Percentiles rank a stretch among this genome's conserved stretches.
phyloP scores from a whole-genome alignment of 345 rosid species.

The Arabidopsis thaliana region DNA sequence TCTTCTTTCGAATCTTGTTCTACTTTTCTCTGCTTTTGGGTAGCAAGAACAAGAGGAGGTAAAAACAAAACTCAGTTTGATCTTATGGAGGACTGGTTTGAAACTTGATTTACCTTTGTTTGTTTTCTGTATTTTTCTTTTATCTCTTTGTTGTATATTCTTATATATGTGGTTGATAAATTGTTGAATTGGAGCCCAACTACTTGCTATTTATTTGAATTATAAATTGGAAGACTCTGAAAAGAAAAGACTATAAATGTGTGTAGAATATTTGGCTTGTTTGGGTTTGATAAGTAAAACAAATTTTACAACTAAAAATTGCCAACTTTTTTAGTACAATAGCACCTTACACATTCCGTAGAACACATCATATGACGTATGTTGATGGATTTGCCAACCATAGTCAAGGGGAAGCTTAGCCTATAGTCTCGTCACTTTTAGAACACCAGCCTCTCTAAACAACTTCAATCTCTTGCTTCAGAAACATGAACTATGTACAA shows the following conservation, averaged over 20 bases:
- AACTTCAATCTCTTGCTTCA: slow-evolving; percentile 3
- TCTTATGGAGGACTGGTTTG: background rate
- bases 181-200: slow-evolving; percentile 23
- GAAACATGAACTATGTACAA: background rate
- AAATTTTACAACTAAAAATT: background rate
- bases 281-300: background rate
- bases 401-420: background rate
- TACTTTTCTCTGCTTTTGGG: slow-evolving; percentile 51
- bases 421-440: background rate
- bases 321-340: background rate
- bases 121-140: slow-evolving; percentile 16
- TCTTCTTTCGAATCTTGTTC: slow-evolving; percentile 49
- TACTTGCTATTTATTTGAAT: slow-evolving; percentile 3
- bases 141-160: slow-evolving; percentile 31
- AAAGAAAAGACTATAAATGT: background rate
- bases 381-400: background rate
- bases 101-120: slow-evolving; percentile 14
- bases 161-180: slow-evolving; percentile 6
- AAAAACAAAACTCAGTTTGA: background rate
- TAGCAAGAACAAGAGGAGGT: slow-evolving; percentile 54
- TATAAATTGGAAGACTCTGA: background rate
- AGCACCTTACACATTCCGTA: background rate
- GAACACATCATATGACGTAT: background rate
- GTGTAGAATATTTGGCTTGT: background rate
- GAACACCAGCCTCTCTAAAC: background rate